Evolutionary conservation across 192 early-diverging fungal species (phyloP), one percentile per base, ranked within the genome.

Genomic region (Umbelopsis vinacea): DNA sequence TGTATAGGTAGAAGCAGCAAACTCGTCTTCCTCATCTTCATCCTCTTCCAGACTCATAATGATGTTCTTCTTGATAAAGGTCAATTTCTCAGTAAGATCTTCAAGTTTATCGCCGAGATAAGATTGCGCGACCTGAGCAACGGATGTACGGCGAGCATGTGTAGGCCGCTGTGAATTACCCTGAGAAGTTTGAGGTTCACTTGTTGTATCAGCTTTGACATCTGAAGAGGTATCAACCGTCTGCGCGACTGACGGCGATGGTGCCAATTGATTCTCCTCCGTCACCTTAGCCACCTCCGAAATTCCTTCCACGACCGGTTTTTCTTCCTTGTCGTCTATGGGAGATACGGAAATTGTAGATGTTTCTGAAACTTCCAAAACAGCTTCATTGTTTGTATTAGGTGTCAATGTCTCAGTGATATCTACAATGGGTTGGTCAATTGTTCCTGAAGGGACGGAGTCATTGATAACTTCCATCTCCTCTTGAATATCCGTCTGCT

Each of bases 11-110:
- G 67, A 21, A 0, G 67, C 74, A 2, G 45, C 66, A 53, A 19
- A 6, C n/a, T 75, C 60, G 0, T 63, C 70, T n/a, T 72, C 57
- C 23, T 72, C 57, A 17, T 74, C 72, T 23, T 79, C 77, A 38
- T 79, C 72, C 38, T 71, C 70, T 47, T 79, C 71, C 17, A 76
- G 10, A 24, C 71, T 74, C 79, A 80, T 80, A 26, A 80, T 80
- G 26, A 79, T 79, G 40, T 76, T 80, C 60, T 80, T 80, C 15
- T 71, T 69, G 21, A 80, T 80, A 48, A 67, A 80, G 0, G 79
- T 71, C 15, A 80, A 48, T 23, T 80, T 80, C 33, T 76, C 78
- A 19, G 78, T 80, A 26, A 80, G 68, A 26, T 80, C 78, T 33
- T 80, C 78, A 2, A 80, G 55, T 52, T 76, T 75, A 37, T 76